Percentiles rank a stretch among this genome's conserved stretches.
These are phyloP conservation scores for Rhodamnia rubescens DNA, from an alignment of 345 rosid genomes.

Conservation along the genomic window DNA sequence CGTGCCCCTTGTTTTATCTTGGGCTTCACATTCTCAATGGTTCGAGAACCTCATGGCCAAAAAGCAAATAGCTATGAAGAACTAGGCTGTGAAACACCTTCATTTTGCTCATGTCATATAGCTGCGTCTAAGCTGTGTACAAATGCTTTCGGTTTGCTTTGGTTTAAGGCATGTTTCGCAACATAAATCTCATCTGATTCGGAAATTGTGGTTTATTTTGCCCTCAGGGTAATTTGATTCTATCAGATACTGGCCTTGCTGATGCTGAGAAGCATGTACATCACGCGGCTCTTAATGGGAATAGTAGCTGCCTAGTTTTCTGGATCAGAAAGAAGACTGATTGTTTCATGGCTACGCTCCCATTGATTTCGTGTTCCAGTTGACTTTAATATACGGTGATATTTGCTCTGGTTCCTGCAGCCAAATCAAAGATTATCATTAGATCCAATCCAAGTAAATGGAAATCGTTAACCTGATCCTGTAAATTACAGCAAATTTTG, in stretches of 20 bases:
- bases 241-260: constrained; percentile 77
- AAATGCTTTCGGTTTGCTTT: not conserved
- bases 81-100: not conserved
- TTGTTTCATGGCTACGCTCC: constrained; percentile 43
- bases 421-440: not conserved
- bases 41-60: not conserved
- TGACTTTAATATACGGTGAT: constrained; percentile 13
- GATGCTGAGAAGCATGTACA: constrained; percentile 90
- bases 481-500: not conserved
- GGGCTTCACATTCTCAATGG: not conserved
- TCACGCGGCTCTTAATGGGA: constrained; percentile 95
- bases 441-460: not conserved
- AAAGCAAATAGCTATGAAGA: not conserved
- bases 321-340: constrained; percentile 91
- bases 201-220: not conserved
- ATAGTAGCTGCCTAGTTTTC: constrained; percentile 81
- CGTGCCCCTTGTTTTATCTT: not conserved
- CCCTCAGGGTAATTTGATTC: constrained; percentile 36
- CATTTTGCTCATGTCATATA: not conserved
- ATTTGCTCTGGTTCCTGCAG: not conserved
- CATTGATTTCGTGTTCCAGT: constrained; percentile 23
- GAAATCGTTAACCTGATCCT: not conserved
- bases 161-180: not conserved
- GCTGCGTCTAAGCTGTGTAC: not conserved
- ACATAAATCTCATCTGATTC: not conserved